These are phyloP conservation scores for Taphrina sp. DNA, from an alignment of 1,139 yeast genomes.

Conservation along the genomic window DNA sequence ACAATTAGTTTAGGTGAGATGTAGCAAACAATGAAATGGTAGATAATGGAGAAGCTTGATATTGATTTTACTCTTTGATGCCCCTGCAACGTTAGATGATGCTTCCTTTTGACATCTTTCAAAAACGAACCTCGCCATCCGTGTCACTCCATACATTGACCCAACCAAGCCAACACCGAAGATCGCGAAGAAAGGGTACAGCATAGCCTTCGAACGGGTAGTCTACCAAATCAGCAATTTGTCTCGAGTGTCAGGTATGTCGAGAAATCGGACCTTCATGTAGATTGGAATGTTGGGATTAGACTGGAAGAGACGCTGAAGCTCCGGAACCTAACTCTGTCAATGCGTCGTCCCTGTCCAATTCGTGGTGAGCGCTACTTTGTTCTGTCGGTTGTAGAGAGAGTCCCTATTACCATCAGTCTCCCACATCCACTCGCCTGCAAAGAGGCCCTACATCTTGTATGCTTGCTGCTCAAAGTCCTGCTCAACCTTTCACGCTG, in stretches of 20 bases:
- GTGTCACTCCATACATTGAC: constrained; percentile 22
- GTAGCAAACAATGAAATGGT: no score
- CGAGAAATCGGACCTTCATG: constrained; percentile 42
- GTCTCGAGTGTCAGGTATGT: background rate
- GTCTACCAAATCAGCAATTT: constrained; percentile 34
- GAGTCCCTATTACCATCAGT: constrained; percentile 25
- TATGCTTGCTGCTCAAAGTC: background rate
- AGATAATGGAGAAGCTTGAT: no score
- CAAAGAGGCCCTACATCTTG: background rate
- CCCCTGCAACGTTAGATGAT: constrained; percentile 28
- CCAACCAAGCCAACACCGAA: constrained; percentile 46
- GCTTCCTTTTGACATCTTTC: no score
- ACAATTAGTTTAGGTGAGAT: no score
- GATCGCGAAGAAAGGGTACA: constrained; percentile 87
- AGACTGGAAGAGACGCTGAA: constrained; percentile 47
- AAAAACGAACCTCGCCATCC: constrained; percentile 31
- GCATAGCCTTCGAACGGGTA: constrained; percentile 69
- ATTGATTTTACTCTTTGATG: constrained; percentile 23
- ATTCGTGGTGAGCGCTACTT: background rate
- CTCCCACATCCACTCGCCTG: no score
- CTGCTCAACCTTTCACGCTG: no score
- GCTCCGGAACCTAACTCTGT: constrained; percentile 42
- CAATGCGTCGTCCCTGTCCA: background rate
- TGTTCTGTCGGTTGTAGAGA: constrained; percentile 28
- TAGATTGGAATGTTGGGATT: constrained; percentile 45